phyloP scores from a whole-genome alignment of 2,329 filamentous ascomycete genomes.

The Cadophora gregata region DNA sequence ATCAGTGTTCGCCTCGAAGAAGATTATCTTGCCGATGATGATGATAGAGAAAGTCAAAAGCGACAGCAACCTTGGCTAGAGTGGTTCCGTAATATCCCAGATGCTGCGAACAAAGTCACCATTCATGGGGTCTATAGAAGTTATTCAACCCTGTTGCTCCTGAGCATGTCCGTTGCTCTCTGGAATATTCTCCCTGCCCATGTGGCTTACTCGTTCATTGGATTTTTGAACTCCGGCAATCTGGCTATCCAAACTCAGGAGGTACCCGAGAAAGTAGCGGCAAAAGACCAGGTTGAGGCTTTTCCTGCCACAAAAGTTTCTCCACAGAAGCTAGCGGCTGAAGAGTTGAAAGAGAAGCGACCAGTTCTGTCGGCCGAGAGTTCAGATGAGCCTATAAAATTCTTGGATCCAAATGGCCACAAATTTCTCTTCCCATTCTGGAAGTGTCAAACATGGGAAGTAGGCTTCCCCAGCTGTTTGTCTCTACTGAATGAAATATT shows the following conservation, averaged over 20 bases:
- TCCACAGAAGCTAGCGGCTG: too few species aligned
- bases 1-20: constrained; percentile 18
- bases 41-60: background rate
- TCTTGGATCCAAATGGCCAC: background rate
- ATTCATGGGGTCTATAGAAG: constrained; percentile 19
- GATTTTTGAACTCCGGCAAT: constrained; percentile 4
- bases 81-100: constrained; percentile 10
- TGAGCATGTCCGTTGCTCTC: constrained; percentile 16
- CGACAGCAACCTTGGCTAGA: constrained; percentile 11
- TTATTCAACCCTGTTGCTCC: constrained; percentile 17
- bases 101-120: background rate
- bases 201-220: constrained; percentile 16
- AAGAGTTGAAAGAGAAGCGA: background rate
- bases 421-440: background rate
- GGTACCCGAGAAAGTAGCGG: background rate
- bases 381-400: background rate
- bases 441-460: background rate
- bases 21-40: background rate
- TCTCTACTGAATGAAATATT: background rate
- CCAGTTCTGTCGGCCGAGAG: background rate
- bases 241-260: background rate
- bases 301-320: background rate
- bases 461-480: background rate
- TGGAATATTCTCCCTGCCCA: constrained; percentile 22
- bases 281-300: background rate